These are phyloP conservation scores for Trichoderma semiorbis DNA, from an alignment of 2,329 filamentous ascomycete genomes.

Conservation along the genomic window DNA sequence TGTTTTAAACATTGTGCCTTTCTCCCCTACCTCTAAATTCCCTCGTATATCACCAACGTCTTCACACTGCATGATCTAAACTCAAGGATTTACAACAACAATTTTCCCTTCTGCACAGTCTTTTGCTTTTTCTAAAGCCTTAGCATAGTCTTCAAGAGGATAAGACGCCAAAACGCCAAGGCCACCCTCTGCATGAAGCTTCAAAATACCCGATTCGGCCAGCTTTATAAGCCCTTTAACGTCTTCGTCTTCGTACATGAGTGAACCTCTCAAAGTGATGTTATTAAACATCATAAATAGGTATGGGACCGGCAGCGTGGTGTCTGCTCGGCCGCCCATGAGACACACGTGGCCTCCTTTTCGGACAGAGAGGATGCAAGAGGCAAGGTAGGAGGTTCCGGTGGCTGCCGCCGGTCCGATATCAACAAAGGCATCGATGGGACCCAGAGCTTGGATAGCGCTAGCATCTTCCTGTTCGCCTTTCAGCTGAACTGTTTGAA, in stretches of 20 bases:
- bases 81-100: background rate
- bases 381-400: background rate
- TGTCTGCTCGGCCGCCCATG: background rate
- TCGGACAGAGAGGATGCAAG: background rate
- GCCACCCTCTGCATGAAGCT: background rate
- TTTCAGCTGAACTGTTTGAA: background rate
- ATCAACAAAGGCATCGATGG: background rate
- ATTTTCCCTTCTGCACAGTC: background rate
- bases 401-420: background rate
- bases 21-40: no score
- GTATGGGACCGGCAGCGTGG: background rate
- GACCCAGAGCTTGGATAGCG: background rate
- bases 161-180: background rate
- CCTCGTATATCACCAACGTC: background rate
- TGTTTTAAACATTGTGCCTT: no score
- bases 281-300: background rate
- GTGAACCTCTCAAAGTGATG: background rate
- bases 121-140: background rate
- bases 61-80: background rate
- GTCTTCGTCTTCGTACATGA: background rate
- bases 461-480: background rate
- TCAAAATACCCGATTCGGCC: background rate
- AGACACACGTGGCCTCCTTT: background rate
- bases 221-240: background rate
- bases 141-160: background rate